Evolutionary conservation across 139 green algal species (phyloP), one percentile per base, ranked within the genome.

Genomic region (Raphidocelis subcapitata): DNA sequence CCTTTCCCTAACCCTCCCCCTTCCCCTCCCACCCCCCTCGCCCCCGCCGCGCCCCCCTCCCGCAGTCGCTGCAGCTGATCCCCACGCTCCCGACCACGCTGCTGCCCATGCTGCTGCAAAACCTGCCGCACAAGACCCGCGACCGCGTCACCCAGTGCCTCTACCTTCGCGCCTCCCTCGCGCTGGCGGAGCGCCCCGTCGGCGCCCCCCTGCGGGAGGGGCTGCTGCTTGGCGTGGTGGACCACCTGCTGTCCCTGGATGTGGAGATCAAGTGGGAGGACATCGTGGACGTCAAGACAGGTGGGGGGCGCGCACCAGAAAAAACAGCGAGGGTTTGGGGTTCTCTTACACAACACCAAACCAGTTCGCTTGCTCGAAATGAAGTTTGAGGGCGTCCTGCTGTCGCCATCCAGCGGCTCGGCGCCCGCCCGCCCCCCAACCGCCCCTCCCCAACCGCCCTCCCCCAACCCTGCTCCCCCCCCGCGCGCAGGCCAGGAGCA

Each of bases 211-310:
- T 96, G 28, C 70, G 84, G 3, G 88, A 94, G 41, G 82, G 72
- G 21, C 65, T 95, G 72, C 82, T 95, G 65, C 63, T 69, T n/a
- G 82, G 69, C 1, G 81, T 89, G 33, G 79, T 95, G 54, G 82
- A 92, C 36, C 87, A 94, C 66, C 65, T 96, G 64, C 77, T 96
- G 14, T 68, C 67, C 23, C 69, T 95, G 18, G 90, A 97, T 69
- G 90, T 93, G 52, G 91, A 97, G 70, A 95, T 97, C 66, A 69
- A 74, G 59, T 96, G 91, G 92, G 89, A 98, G 82, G 93, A 97
- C 82, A 96, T 97, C 74, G 83, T 91, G 26, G 88, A 94, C 41
- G 66, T 69, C 47, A 72, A 73, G 2, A 81, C 77, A 65, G 81
- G 81, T 83, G 67, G 32, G 55, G 64, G 36, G 51, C 20, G 24